These are phyloP conservation scores for Phytophthora citrophthora DNA, from an alignment of 352 stramenopile genomes.

Conservation along the genomic window DNA sequence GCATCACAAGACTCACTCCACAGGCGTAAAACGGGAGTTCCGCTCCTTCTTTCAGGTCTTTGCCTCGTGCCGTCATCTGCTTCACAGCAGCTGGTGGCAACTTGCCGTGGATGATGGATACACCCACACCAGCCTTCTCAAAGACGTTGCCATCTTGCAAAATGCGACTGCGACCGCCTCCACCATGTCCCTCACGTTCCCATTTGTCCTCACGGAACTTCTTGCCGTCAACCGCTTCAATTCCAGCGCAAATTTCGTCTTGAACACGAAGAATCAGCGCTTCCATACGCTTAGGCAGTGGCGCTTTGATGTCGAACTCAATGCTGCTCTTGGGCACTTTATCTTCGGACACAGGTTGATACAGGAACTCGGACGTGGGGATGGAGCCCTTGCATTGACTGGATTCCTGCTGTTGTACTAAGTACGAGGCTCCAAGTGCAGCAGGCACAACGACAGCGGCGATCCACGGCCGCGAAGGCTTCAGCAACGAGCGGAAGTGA, in stretches of 20 bases:
- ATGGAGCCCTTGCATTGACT: constrained; percentile 51
- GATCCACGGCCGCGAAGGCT: constrained; percentile 33
- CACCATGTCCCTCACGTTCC: constrained; percentile 94
- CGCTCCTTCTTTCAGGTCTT: constrained; percentile 71
- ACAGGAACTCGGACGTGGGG: constrained; percentile 64
- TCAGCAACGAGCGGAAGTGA: constrained; percentile 26
- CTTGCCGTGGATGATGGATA: constrained; percentile 97
- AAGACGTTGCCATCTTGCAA: constrained; percentile 95
- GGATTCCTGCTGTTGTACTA: constrained; percentile 23
- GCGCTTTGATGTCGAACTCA: constrained; percentile 76
- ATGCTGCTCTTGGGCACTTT: constrained; percentile 64
- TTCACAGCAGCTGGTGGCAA: constrained; percentile 89
- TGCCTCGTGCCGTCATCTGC: constrained; percentile 85
- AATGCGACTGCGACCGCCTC: constrained; percentile 94
- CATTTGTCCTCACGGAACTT: constrained; percentile 97
- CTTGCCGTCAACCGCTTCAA: constrained; percentile 93
- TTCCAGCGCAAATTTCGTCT: constrained; percentile 87
- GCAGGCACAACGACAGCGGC: constrained; percentile 27
- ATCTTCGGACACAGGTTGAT: constrained; percentile 68
- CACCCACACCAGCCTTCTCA: constrained; percentile 98
- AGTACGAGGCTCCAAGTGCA: constrained; percentile 25
- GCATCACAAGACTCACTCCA: constrained; percentile 97
- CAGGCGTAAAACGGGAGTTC: constrained; percentile 97
- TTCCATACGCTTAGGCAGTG: constrained; percentile 82
- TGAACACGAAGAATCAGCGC: constrained; percentile 82